Evolutionary conservation across 1,284 basidiomycete species (phyloP).

Genomic region (Ganoderma sinense): DNA sequence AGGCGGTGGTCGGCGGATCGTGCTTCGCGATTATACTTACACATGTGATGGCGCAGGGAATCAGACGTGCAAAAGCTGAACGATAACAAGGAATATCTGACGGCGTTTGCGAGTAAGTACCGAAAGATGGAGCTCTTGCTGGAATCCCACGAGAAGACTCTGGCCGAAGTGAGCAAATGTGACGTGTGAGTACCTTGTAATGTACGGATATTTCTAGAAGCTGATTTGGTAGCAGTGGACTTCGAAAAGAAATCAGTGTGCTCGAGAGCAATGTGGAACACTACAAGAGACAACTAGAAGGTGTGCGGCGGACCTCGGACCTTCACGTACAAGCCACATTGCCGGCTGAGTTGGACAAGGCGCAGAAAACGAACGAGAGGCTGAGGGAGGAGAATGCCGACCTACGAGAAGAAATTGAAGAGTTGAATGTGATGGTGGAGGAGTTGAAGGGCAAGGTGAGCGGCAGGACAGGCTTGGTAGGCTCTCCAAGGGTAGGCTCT

Average conservation of each 20-base stretch:
- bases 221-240: slow-evolving; percentile 45
- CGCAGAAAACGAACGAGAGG: slow-evolving; percentile 55
- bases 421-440: slow-evolving; percentile 76
- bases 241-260: slow-evolving; percentile 63
- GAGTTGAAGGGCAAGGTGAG: slow-evolving; percentile 61
- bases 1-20: slow-evolving; percentile 12
- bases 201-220: neutral
- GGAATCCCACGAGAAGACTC: slow-evolving; percentile 60
- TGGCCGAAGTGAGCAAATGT: slow-evolving; percentile 57
- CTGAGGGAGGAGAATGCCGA: slow-evolving; percentile 65
- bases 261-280: slow-evolving; percentile 61
- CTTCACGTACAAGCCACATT: slow-evolving; percentile 48
- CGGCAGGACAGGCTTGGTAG: slow-evolving; percentile 43
- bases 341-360: slow-evolving; percentile 50
- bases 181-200: slow-evolving; percentile 53
- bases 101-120: slow-evolving; percentile 59
- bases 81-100: slow-evolving; percentile 64
- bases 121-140: slow-evolving; percentile 70
- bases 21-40: neutral
- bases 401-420: slow-evolving; percentile 71
- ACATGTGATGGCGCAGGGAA: slow-evolving; percentile 57
- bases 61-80: slow-evolving; percentile 76
- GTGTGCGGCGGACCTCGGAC: slow-evolving; percentile 44
- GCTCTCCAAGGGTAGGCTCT: slow-evolving; percentile 4
- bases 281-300: slow-evolving; percentile 44